Base-by-base conservation (phyloP, 2,329 filamentous ascomycete species). In the Penicillium sp. region DNA sequence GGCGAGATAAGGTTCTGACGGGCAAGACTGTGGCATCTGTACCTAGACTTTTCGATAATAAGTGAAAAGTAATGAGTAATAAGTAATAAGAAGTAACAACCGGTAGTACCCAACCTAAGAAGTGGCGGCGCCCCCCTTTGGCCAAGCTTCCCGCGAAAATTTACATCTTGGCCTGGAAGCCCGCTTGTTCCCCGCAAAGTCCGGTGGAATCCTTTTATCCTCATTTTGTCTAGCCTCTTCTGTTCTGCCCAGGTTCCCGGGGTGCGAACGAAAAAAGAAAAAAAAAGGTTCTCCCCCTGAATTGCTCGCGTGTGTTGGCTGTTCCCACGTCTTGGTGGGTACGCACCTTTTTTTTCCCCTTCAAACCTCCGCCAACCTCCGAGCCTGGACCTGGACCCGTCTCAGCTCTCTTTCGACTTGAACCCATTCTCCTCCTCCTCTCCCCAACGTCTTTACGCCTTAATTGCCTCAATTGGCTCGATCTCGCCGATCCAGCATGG, bases 131-230 rank as follows among this genome's bases (percentile, higher is more conserved):
- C 45, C 32, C 3, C 18, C 15, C 17, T 4, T 55, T n/a, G 49
- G 58, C 59, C 59, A 62, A 62, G 60, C 52, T 49, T 52, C 52
- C 56, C 49, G 49, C 56, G 48, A 61, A 62, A 62, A 54, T 58
- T 62, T 58, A 43, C 37, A 26, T 41, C 41, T 49, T 29, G 50
- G 49, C 41, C 34, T 47, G 40, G 34, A 44, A 55, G 29, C 48
- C 54, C 53, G 36, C 34, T n/a, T n/a, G 32, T 54, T 48, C 55
- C 58, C 60, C 58, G 46, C 53, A 52, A 56, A 56, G 33, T 50
- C 40, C n/a, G 10, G 33, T 36, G 33, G 33, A 15, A 26, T 49
- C 32, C n/a, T n/a, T 34, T 42, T 33, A 30, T 54, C 47, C 49
- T 51, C n/a, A 18, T 53, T 55, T 34, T 51, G 30, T 56, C 55